Base-by-base conservation (phyloP, 2,329 filamentous ascomycete genomes). In the Aspergillus thermomutatus region DNA sequence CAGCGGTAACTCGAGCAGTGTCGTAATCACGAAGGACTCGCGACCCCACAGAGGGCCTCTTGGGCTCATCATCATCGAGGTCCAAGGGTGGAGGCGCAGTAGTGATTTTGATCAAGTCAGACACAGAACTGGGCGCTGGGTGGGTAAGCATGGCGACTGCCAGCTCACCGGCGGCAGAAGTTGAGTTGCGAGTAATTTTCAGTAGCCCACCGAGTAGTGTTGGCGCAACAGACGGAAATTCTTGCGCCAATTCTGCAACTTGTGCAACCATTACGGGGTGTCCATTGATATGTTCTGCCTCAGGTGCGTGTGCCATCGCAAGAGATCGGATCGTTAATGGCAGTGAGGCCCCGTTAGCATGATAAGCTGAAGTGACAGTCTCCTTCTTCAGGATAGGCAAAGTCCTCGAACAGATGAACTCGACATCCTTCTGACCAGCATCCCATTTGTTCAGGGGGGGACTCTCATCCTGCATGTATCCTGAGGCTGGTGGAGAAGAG, bases 91-190 rank as follows among this genome's bases (percentile, higher is more conserved):
- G 64, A 7, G 60, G 50, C 1, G 66, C 62, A 4, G 68, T 58
- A 3, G 64, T 77, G 47, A 85, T 76, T 49, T 79, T 72, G 50
- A 82, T 76, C 21, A 77, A 69, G 10, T 78, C 75, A 50, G 69
- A 69, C 0, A 70, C 60, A 9, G 62, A 64, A 19, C 54, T 59
- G 47, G 66, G 53, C 51, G 58, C 49, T 14, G 77, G 74, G 26
- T 70, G 72, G 5, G 73, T 67, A 3, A 78, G 71, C 59, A 88
- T 76, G 2, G 78, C 80, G 59, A 79, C 78, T 8, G 86, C 84
- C 23, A 89, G 71, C 51, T 88, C 85, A 58, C 81, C 80, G 2
- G 86, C 85, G 14, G 82, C 80, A 14, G 78, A 78, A 0, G 80
- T 80, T 2, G 83, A 84, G 19, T 83, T 83, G 40, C 82, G 72